Base-by-base conservation (phyloP, 306 rosid species). In the Dryas drummondii region DNA sequence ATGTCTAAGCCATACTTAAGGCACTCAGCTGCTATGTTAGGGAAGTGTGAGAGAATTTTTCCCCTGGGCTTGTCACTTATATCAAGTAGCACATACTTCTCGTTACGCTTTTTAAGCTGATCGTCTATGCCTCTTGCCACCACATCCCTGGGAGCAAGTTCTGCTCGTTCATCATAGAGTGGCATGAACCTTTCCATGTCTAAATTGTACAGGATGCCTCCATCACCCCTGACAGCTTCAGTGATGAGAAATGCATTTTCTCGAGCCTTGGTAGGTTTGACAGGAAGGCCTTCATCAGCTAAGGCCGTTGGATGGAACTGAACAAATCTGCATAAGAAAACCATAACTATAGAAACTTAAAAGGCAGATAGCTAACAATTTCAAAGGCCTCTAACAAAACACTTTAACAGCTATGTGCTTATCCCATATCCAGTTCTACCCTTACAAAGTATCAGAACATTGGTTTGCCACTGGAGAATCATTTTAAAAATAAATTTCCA, bases 271-370 rank as follows among this genome's bases (percentile, higher is more conserved):
- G 72, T 59, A 70, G 88, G 87, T 84, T 84, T 82, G 54, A 82
- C 46, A 17, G 93, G 97, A 81, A 94, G 97, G 62, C 97, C 97
- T 81, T 91, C 96, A 66, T 94, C 97, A 19, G 97, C 96, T 74
- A 94, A 88, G 50, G 98, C 96, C 7, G 97, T 94, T 7, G 98
- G 98, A 72, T 94, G 98, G 85, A 91, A 94, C 84, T 90, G 97
- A 64, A 94, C 97, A 85, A 91, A 94, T 86, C 98, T 94, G 89
- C 59, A 16, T 56, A 73, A 61, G 27, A 75, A 72, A 70, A 49
- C 66, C 32, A 19, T 41, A 71, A 72, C 51, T 42, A 32, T 22
- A 66, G 72, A 2, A 53, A 42, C 72, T 65, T 0, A 74, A 64
- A 74, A 3, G 17, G 67, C 15, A 7, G 60, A 16, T 12, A 27